A percentile compares a stretch with the other conserved stretches of the same genome.
These are phyloP conservation scores for Schizochytrium sp. DNA, from an alignment of 108 stramenopile genomes.

Conservation along the genomic window DNA sequence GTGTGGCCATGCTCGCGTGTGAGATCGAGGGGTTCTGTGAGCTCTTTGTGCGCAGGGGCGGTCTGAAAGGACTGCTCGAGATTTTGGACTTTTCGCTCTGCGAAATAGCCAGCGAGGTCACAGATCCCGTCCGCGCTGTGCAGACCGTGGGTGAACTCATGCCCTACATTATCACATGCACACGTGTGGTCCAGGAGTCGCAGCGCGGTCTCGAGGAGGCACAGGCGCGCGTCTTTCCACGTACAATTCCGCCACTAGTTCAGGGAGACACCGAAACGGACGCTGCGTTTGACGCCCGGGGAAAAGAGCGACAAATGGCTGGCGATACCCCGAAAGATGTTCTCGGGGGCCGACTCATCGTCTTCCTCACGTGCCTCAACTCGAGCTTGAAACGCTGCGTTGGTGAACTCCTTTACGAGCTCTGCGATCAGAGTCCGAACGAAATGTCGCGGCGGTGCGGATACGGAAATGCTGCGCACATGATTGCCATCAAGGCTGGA, in stretches of 20 bases:
- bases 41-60: background rate
- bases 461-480: background rate
- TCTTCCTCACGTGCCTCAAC: background rate
- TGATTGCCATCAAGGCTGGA: background rate
- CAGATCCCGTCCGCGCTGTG: background rate
- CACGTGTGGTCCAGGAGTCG: background rate
- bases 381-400: background rate
- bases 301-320: background rate
- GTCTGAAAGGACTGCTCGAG: background rate
- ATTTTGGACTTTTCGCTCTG: background rate
- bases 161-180: background rate
- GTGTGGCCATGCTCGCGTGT: background rate
- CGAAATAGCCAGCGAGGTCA: background rate
- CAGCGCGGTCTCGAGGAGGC: background rate
- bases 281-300: background rate
- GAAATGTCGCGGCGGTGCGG: background rate
- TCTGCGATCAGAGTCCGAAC: background rate
- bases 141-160: background rate
- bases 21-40: background rate
- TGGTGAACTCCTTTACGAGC: background rate
- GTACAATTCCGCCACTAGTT: background rate
- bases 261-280: background rate
- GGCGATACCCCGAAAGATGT: background rate
- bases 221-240: background rate
- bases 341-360: background rate